These are phyloP conservation scores for Kuraishia piskuri DNA, from an alignment of 805 yeast genomes.

Conservation along the genomic window DNA sequence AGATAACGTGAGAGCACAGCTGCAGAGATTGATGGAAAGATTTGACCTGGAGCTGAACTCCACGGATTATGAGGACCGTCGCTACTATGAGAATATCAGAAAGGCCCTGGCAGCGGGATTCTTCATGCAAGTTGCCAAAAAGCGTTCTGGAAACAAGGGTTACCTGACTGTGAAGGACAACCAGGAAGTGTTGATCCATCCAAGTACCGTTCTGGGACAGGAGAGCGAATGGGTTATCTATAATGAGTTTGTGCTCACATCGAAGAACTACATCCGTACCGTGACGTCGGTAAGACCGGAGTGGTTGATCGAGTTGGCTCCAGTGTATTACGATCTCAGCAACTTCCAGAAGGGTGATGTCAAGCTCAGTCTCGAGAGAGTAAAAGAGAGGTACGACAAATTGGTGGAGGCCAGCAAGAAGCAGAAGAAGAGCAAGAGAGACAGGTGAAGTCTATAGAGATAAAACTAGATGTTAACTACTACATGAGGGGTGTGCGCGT, in stretches of 20 bases:
- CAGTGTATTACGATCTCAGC: constrained; percentile 56
- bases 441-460: background rate
- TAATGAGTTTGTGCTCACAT: constrained; percentile 90
- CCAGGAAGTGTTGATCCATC: constrained; percentile 92
- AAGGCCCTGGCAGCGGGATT: constrained; percentile 88
- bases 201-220: constrained; percentile 82
- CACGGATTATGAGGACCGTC: constrained; percentile 55
- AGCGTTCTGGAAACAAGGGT: constrained; percentile 73
- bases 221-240: constrained; percentile 92
- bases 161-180: constrained; percentile 90
- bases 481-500: no score
- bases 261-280: constrained; percentile 89
- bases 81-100: constrained; percentile 69
- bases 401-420: constrained; percentile 21
- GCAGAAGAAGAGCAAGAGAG: constrained; percentile 8
- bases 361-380: constrained; percentile 57
- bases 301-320: constrained; percentile 81
- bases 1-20: constrained; percentile 78
- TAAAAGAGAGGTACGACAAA: constrained; percentile 37
- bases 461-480: no score
- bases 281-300: constrained; percentile 88
- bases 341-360: constrained; percentile 67
- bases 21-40: constrained; percentile 74
- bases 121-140: constrained; percentile 97
- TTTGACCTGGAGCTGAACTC: constrained; percentile 67